Base-by-base conservation (phyloP, 2,329 filamentous ascomycete genomes). In the Penicillium sp. region DNA sequence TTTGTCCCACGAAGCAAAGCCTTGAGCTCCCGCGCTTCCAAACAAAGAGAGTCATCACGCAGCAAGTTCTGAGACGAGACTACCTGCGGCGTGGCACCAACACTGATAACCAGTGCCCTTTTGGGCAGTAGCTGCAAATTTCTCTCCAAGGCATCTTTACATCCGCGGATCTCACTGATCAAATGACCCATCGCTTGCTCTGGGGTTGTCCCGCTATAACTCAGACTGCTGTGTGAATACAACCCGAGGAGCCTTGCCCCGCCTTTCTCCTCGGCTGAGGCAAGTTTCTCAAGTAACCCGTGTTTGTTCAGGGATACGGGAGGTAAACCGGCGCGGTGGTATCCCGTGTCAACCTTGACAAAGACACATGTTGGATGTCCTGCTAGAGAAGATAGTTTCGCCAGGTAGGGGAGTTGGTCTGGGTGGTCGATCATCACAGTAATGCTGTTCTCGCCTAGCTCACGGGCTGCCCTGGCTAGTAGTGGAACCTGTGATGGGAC, bases 11-110 rank as follows among this genome's bases (percentile, higher is more conserved):
- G 53, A 61, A 67, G 50, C 66, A 75, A 57, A 78, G 71, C 32
- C 42, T 51, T 63, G 42, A 69, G 40, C 10, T 57, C 53, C 14
- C 42, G 22, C 0, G 61, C 57, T 10, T 67, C 11, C 63, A 66
- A 26, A 85, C 72, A 26, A 77, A 38, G 44, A 16, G 50, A 37
- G 13, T 54, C 76, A 52, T 56, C 65, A 55, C 57, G 74, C 1
- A 79, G 66, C 5, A 85, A 75, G 62, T 89, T 85, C 66, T 89
- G 84, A 26, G 87, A 78, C 10, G 85, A 81, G 0, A 86, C 85
- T 1, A 86, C 85, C 0, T 89, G 92, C 0, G 90, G 90, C 18
- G 89, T 90, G 0, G 90, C 89, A 6, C 90, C 90, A 0, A 91
- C 86, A 0, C 87, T 89, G 3, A 93, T 76, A 0, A 85, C 77